These are phyloP conservation scores for Rhodotorula sp. DNA, from an alignment of 1,284 basidiomycete species.

Conservation along the genomic window DNA sequence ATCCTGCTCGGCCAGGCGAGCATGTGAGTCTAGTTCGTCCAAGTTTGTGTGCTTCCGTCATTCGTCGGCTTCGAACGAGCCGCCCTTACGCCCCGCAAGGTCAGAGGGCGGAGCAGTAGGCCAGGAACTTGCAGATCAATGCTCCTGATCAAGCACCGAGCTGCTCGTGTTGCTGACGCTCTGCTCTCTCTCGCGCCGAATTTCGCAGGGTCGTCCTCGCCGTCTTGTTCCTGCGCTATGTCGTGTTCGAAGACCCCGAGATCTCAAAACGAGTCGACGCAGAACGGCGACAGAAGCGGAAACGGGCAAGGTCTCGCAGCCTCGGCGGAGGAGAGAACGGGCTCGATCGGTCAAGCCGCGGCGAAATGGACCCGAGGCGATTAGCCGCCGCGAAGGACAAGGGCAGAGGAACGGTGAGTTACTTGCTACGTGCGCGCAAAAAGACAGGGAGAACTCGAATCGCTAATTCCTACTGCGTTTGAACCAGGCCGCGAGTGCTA, in stretches of 20 bases:
- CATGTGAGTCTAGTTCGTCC: constrained; percentile 46
- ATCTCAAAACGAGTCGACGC: constrained; percentile 10
- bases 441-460: not conserved
- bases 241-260: constrained; percentile 55
- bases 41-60: constrained; percentile 26
- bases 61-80: not conserved
- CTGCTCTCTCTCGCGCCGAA: not conserved
- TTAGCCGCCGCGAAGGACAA: not conserved
- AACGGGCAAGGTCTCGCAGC: not conserved
- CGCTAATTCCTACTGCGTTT: not conserved
- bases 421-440: not conserved
- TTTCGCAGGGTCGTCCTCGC: constrained; percentile 48
- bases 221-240: constrained; percentile 56
- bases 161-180: too few species aligned
- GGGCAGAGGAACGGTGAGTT: not conserved
- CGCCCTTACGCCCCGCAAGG: too few species aligned
- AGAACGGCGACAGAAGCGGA: constrained; percentile 2
- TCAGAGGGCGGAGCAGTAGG: not conserved
- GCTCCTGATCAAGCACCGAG: too few species aligned
- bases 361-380: not conserved
- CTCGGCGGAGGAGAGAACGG: not conserved
- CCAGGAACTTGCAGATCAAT: not conserved
- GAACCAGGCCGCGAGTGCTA: constrained; percentile 13
- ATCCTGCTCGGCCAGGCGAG: constrained; percentile 57
- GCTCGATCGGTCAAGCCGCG: not conserved